Evolutionary conservation across 148 eudicot species (phyloP).

Genomic region (Rhododendron henanense): DNA sequence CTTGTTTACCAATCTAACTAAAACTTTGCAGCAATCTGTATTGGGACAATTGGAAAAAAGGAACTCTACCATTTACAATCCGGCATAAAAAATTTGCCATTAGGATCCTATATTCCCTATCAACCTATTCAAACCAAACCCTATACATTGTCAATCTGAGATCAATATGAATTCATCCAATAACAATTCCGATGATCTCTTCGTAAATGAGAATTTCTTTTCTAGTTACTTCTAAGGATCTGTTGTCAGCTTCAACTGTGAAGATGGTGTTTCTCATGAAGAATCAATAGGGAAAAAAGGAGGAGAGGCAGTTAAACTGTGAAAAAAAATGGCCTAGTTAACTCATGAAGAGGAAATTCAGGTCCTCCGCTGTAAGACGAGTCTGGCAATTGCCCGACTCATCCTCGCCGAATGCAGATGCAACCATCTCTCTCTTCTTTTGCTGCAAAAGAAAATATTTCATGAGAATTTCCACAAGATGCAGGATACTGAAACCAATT

Average conservation of each 20-base stretch:
- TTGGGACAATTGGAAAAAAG: neutral
- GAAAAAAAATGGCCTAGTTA: slow-evolving; percentile 14
- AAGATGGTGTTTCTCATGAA: neutral
- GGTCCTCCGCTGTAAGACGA: slow-evolving; percentile 85
- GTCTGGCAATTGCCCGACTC: slow-evolving; percentile 63
- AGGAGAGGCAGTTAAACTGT: neutral
- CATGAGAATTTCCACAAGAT: neutral
- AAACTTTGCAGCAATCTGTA: neutral
- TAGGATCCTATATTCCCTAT: neutral
- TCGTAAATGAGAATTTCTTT: slow-evolving; percentile 6
- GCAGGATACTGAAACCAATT: neutral
- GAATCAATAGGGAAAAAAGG: neutral
- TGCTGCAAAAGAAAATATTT: slow-evolving; percentile 45
- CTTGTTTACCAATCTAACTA: neutral
- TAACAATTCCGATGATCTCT: slow-evolving; percentile 4
- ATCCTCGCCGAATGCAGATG: slow-evolving; percentile 98
- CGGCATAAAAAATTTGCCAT: neutral
- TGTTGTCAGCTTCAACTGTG: slow-evolving; percentile 1
- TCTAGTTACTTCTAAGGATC: slow-evolving; percentile 9
- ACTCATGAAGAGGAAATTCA: slow-evolving; percentile 74
- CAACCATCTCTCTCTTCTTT: slow-evolving; percentile 91
- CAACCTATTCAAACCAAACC: slow-evolving; percentile 6
- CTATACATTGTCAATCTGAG: slow-evolving; percentile 15
- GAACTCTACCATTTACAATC: slow-evolving; percentile 7
- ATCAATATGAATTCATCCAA: neutral